phyloP scores from a whole-genome alignment of 2,329 filamentous ascomycete species.

The Dactylellina drechsleri region DNA sequence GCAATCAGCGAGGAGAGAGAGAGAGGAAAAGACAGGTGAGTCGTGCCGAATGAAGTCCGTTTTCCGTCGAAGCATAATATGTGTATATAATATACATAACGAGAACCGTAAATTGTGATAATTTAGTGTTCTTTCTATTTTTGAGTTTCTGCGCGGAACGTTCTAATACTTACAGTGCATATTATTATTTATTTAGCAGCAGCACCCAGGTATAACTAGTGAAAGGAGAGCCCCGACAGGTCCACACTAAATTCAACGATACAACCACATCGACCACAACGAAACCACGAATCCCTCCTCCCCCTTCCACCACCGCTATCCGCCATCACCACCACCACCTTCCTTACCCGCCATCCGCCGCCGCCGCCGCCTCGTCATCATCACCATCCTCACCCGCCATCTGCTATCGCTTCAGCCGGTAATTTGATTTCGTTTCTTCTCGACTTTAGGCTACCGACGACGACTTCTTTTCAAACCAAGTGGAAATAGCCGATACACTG shows the following conservation, averaged over 20 bases:
- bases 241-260: conserved; percentile 3
- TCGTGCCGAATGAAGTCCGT: not conserved
- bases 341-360: conserved; percentile 10
- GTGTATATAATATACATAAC: not conserved
- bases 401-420: not conserved
- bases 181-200: conserved; percentile 2
- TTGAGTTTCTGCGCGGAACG: conserved; percentile 50
- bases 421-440: too few relatives aligned
- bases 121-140: conserved; percentile 29
- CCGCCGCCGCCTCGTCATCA: conserved; percentile 3
- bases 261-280: conserved; percentile 44
- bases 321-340: not conserved
- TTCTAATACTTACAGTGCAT: conserved; percentile 22
- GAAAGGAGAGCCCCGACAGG: conserved; percentile 37
- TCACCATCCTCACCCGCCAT: conserved; percentile 15
- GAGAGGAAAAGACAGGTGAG: too few relatives aligned
- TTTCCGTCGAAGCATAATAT: not conserved
- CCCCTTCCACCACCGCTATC: conserved; percentile 1
- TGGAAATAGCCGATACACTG: conserved; percentile 53
- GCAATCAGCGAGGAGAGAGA: too few relatives aligned
- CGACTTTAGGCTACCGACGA: not conserved
- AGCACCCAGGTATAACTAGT: not conserved
- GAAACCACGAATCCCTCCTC: not conserved
- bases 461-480: not conserved
- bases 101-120: too few relatives aligned